Conservation (phyloP, 2,329 filamentous ascomycete species). For the Cladosporium sp. region DNA sequence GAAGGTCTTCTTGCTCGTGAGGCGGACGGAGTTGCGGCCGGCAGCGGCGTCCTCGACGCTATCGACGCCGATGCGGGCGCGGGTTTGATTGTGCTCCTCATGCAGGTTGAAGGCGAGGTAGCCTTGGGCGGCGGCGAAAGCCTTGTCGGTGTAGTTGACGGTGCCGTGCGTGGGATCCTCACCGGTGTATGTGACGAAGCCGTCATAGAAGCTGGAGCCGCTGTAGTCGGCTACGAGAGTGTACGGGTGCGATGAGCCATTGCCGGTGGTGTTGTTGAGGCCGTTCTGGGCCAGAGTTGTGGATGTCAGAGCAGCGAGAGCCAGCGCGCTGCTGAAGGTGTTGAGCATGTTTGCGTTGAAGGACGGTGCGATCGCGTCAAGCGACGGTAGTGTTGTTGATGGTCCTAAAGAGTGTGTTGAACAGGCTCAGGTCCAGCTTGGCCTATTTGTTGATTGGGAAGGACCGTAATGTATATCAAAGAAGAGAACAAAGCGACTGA, state of each 20-base stretch:
- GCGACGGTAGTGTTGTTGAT: conserved; percentile 4
- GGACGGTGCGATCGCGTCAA: conserved; percentile 5
- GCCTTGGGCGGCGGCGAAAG: conserved; percentile 34
- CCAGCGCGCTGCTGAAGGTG: conserved; percentile 3
- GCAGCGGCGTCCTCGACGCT: conserved; percentile 32
- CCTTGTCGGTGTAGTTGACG: conserved; percentile 21
- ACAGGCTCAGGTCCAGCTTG: no score
- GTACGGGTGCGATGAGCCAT: conserved; percentile 19
- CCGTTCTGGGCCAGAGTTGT: conserved; percentile 13
- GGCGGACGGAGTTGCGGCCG: conserved; percentile 44
- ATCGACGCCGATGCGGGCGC: conserved; percentile 47
- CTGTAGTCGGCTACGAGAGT: conserved; percentile 27
- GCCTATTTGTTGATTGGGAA: neutral
- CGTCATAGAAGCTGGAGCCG: conserved; percentile 39
- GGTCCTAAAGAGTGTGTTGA: neutral
- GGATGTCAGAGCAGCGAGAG: conserved; percentile 10
- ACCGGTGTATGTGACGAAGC: conserved; percentile 42
- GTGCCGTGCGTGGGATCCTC: conserved; percentile 42
- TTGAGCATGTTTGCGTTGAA: neutral
- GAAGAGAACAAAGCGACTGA: neutral
- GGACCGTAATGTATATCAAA: neutral
- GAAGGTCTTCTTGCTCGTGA: conserved; percentile 45
- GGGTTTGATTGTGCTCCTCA: conserved; percentile 26
- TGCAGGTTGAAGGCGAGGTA: conserved; percentile 40
- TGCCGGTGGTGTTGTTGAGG: conserved; percentile 5